Conservation (phyloP, 768 basidiomycete genomes). For the Rhodosporidiobolus sp. region DNA sequence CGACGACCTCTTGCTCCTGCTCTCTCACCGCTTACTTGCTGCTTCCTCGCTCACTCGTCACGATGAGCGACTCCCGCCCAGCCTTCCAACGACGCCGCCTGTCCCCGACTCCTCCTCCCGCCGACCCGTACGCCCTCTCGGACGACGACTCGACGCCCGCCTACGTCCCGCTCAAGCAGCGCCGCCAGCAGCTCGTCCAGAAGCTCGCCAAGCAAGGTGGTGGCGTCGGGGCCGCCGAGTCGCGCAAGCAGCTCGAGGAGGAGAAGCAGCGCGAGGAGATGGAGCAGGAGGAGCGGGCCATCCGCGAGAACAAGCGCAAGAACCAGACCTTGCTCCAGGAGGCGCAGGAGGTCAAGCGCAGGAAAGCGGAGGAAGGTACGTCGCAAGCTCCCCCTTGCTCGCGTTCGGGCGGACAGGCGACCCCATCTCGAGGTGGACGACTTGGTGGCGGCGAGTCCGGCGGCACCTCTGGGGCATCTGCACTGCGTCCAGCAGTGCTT, state of each 20-base stretch:
- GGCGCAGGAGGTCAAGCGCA: constrained; percentile 88
- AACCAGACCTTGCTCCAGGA: constrained; percentile 71
- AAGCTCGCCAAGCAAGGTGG: constrained; percentile 59
- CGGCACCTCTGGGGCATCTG: too few relatives aligned
- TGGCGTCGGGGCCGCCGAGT: constrained; percentile 56
- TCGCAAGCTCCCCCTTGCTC: constrained; percentile 23
- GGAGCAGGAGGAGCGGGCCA: constrained; percentile 67
- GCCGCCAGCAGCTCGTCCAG: constrained; percentile 74
- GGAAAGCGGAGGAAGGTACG: constrained; percentile 75
- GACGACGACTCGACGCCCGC: constrained; percentile 64
- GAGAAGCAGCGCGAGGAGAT: constrained; percentile 60
- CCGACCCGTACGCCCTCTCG: constrained; percentile 20
- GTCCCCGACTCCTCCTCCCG: constrained; percentile 23
- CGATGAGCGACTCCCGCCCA: neutral
- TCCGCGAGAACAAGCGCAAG: constrained; percentile 76
- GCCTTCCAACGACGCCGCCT: constrained; percentile 11
- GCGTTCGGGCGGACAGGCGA: too few relatives aligned
- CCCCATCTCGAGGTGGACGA: too few relatives aligned
- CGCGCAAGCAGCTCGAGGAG: constrained; percentile 56
- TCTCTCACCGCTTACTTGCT: neutral
- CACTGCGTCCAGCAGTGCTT: too few relatives aligned
- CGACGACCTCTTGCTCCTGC: neutral
- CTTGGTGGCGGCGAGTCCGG: neutral
- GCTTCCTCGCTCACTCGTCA: neutral
- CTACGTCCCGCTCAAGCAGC: constrained; percentile 81